Conservation (phyloP, 129 eudicot species). For the Flaveria trinervia region DNA sequence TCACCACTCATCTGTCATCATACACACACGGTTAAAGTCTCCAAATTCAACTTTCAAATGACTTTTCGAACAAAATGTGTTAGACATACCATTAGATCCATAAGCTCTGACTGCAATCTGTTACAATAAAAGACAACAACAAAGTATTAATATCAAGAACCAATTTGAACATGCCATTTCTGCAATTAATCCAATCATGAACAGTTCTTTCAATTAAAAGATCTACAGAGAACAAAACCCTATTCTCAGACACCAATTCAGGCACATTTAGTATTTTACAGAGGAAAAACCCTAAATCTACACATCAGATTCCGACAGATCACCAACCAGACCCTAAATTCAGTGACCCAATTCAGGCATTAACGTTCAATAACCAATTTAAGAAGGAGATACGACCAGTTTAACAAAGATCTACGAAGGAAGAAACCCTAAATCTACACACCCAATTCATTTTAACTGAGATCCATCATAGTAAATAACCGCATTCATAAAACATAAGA, state of each 20-base stretch:
- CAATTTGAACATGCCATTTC: too few relatives aligned
- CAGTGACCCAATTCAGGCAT: not conserved
- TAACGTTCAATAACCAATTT: not conserved
- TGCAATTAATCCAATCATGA: not conserved
- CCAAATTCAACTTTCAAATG: not conserved
- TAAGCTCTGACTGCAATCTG: conserved; percentile 94
- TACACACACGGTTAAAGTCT: not conserved
- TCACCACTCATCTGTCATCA: conserved; percentile 80
- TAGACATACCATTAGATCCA: conserved; percentile 81
- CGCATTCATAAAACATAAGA: not conserved
- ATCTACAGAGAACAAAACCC: not conserved
- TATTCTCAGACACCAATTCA: not conserved
- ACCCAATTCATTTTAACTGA: not conserved
- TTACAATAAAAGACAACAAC: conserved; percentile 10
- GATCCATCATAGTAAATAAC: not conserved
- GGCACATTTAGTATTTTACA: too few relatives aligned
- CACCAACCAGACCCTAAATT: not conserved
- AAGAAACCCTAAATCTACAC: not conserved
- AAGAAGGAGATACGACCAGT: too few relatives aligned
- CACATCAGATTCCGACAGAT: not conserved
- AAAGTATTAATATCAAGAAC: conserved; percentile 10
- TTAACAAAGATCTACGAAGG: not conserved
- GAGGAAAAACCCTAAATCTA: not conserved
- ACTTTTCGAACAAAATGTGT: not conserved
- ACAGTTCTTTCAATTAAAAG: not conserved